Evolutionary conservation across 352 stramenopile species (phyloP), one percentile per base, ranked within the genome.

Genomic region (Blastocystis sp.): DNA sequence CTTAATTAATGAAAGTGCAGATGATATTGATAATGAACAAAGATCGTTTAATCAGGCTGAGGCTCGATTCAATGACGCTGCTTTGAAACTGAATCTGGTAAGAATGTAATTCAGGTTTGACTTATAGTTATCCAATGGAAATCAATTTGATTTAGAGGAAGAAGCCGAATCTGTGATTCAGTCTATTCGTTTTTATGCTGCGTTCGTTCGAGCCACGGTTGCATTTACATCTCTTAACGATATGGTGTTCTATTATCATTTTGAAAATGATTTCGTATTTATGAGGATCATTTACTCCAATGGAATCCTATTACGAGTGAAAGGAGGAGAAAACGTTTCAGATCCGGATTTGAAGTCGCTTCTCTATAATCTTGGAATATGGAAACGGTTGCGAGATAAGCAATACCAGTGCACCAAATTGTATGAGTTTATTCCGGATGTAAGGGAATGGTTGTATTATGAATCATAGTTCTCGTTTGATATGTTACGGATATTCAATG

Each of bases 381-480:
- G 19, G 56, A 62, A 62, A 33, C 56, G 56, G 56, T 33, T 62
- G 15, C 56, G 56, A 33, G 33, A 76, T 37, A 76, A 76, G 64
- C 64, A 48, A 22, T 37, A 76, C 15, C 64, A 54, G 64, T 76
- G 35, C 33, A 76, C 42, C 11, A 76, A 76, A 48, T 44, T 53
- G 30, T 76, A 56, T 33, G 56, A 62, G 56, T 62, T 62, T 62
- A n/a, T 62, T n/a, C 35, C 53, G 19, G 30, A 51, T 27, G 64
- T 76, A 22, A 76, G 42, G 64, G n/a, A 9, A 33, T 5, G 53
- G 64, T 27, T 3, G 33, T 11, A 53, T 37, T n/a, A 13, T 84
- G 27, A 84, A 17, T 42, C n/a, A 27, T 84, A 84, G 73, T 40
- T 84, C 2, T 68, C 73, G 15, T 53, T 69, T 27, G 53, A 69